Evolutionary conservation across 2,329 filamentous ascomycete species (phyloP).

Genomic region (Sporothrix euskadiensis): DNA sequence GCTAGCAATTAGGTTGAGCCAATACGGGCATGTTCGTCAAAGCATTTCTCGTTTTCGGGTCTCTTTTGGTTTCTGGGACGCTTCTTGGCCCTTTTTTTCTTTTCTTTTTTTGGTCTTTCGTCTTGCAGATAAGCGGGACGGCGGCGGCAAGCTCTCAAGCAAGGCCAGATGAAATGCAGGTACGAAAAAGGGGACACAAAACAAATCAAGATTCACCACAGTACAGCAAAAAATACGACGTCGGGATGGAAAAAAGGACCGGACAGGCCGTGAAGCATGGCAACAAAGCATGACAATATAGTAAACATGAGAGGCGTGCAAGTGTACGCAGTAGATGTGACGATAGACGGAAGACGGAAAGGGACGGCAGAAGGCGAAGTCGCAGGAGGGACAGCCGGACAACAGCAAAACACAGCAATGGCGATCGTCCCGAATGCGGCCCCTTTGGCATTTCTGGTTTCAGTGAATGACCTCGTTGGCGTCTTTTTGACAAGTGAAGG

Average conservation of each 20-base stretch:
- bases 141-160: not conserved
- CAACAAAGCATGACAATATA: not conserved
- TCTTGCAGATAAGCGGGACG: constrained; percentile 4
- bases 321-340: not conserved
- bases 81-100: no score
- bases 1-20: not conserved
- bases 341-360: not conserved
- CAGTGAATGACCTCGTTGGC: not conserved
- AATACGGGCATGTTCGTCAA: constrained; percentile 15
- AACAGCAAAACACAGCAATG: not conserved
- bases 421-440: not conserved
- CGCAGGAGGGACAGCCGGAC: not conserved
- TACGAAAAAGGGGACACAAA: not conserved
- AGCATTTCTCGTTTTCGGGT: not conserved
- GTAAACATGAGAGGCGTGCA: not conserved
- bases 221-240: not conserved
- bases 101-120: not conserved
- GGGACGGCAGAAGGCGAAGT: constrained; percentile 8
- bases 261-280: not conserved
- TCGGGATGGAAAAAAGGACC: not conserved
- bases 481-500: not conserved
- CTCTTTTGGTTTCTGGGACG: not conserved
- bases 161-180: not conserved
- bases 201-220: not conserved
- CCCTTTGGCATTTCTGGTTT: not conserved